Percentiles rank a stretch among this genome's conserved stretches.
Conservation (phyloP, 1,284 basidiomycete species). For the Meira nashicola region DNA sequence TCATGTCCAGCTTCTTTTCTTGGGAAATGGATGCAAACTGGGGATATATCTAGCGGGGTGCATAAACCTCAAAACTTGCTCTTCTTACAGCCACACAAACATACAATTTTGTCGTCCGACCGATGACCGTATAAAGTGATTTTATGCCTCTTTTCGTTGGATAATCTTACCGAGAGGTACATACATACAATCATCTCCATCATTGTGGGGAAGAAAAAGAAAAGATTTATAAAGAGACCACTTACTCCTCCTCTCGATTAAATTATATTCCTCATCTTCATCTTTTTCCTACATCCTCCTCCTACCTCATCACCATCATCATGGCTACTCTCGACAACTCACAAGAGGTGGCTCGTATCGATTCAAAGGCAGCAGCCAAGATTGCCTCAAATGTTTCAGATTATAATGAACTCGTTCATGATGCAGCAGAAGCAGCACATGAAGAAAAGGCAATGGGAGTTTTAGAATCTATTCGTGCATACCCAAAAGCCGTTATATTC, state of each 20-base stretch:
- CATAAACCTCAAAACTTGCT: too few relatives aligned
- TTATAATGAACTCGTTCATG: constrained; percentile 50
- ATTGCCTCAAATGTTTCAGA: constrained; percentile 38
- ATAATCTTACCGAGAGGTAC: too few relatives aligned
- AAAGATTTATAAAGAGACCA: not conserved
- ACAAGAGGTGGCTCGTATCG: constrained; percentile 33
- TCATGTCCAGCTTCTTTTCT: too few relatives aligned
- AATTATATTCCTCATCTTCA: constrained; percentile 1
- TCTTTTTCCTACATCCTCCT: constrained; percentile 16
- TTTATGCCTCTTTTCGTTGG: too few relatives aligned
- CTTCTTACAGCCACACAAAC: too few relatives aligned
- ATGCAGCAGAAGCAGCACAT: constrained; percentile 53
- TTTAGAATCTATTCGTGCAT: constrained; percentile 52
- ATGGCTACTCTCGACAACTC: not conserved
- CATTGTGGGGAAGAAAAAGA: not conserved
- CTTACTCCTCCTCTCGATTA: not conserved
- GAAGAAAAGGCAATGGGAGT: constrained; percentile 54
- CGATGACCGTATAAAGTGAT: too few relatives aligned
- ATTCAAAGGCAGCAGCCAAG: constrained; percentile 29
- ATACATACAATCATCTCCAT: not conserved
- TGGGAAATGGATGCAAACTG: too few relatives aligned
- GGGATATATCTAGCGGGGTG: too few relatives aligned
- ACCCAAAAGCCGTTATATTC: constrained; percentile 57
- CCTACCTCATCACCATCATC: not conserved
- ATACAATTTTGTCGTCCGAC: too few relatives aligned